Conservation (phyloP, 768 basidiomycete species). For the Plicaturopsis crispa region DNA sequence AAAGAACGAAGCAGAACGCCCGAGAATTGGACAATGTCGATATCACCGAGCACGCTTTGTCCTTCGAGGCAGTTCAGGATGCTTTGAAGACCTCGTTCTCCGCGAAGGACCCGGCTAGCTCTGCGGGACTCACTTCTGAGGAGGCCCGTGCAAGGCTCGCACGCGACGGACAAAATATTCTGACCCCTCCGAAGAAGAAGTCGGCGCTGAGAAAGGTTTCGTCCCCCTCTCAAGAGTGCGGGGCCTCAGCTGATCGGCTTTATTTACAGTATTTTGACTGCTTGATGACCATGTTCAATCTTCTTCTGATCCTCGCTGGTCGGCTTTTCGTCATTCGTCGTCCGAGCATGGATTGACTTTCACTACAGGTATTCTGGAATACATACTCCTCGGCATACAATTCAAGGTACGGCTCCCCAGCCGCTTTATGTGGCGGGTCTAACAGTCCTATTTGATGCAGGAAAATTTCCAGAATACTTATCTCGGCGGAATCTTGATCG, state of each 20-base stretch:
- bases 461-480: constrained; percentile 60
- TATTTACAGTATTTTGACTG: constrained; percentile 53
- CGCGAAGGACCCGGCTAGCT: constrained; percentile 40
- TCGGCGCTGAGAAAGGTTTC: constrained; percentile 57
- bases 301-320: constrained; percentile 57
- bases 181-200: constrained; percentile 63
- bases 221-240: constrained; percentile 6
- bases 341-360: too few species aligned
- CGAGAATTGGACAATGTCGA: constrained; percentile 37
- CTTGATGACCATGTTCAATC: constrained; percentile 54
- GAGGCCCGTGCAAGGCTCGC: constrained; percentile 49
- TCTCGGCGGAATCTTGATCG: constrained; percentile 62
- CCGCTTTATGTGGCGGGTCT: constrained; percentile 3
- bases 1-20: constrained; percentile 26
- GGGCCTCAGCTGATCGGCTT: background rate
- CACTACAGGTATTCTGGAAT: constrained; percentile 63
- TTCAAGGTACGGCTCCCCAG: constrained; percentile 35
- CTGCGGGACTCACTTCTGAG: constrained; percentile 40
- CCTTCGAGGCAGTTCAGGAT: constrained; percentile 31
- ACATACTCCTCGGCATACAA: constrained; percentile 54
- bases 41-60: constrained; percentile 47
- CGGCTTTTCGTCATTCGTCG: too few species aligned
- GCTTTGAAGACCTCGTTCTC: constrained; percentile 43
- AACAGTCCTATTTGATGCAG: constrained; percentile 21
- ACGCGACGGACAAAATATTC: constrained; percentile 51